These are phyloP conservation scores for Lentinula detonsa DNA, from an alignment of 768 basidiomycete species.

Conservation along the genomic window DNA sequence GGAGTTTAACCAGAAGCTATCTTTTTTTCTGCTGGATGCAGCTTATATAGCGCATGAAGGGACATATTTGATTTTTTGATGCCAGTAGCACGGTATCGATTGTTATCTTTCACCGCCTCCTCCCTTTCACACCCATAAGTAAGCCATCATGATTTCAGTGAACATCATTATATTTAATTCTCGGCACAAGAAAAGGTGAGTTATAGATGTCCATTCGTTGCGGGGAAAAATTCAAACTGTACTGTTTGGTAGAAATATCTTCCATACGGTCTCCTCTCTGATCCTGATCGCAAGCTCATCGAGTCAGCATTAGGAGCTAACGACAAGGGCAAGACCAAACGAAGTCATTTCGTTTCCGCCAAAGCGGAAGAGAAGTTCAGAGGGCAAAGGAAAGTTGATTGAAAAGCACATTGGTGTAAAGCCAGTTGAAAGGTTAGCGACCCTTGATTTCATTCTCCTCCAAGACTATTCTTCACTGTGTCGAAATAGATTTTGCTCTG, in stretches of 20 bases:
- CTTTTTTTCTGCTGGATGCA: no score
- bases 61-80: no score
- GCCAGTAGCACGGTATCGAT: no score
- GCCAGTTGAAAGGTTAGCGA: slow-evolving; percentile 69
- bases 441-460: not conserved
- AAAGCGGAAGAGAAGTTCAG: slow-evolving; percentile 40
- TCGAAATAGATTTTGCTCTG: not conserved
- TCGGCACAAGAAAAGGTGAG: slow-evolving; percentile 63
- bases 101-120: no score
- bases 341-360: slow-evolving; percentile 91
- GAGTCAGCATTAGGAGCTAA: slow-evolving; percentile 70
- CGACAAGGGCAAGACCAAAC: slow-evolving; percentile 75
- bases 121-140: no score
- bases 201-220: not conserved
- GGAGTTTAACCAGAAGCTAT: no score
- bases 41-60: no score
- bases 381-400: slow-evolving; percentile 53
- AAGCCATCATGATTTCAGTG: no score
- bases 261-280: slow-evolving; percentile 82
- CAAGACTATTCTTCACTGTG: not conserved
- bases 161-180: no score
- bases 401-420: slow-evolving; percentile 84
- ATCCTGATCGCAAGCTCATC: slow-evolving; percentile 79
- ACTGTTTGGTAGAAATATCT: slow-evolving; percentile 57
- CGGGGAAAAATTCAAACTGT: not conserved